phyloP scores from a whole-genome alignment of 352 stramenopile species.

The Globisporangium echinulatum region DNA sequence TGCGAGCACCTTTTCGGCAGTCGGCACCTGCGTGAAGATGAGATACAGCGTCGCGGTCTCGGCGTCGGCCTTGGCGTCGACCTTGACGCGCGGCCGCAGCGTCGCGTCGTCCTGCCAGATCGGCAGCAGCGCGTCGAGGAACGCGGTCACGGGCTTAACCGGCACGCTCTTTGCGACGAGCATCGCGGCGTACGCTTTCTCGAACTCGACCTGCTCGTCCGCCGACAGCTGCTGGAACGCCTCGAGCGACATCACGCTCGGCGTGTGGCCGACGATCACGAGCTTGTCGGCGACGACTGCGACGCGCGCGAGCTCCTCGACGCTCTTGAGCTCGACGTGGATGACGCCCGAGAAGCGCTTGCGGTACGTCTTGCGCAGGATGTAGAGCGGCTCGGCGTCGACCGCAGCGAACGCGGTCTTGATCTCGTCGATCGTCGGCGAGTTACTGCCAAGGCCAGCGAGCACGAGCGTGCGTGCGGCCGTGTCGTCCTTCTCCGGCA shows the following conservation, averaged over 20 bases:
- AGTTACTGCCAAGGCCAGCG: constrained; percentile 45
- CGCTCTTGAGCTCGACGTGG: constrained; percentile 69
- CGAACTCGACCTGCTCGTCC: constrained; percentile 77
- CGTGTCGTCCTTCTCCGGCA: constrained; percentile 59
- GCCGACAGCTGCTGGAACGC: constrained; percentile 57
- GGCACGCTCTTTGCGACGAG: constrained; percentile 80
- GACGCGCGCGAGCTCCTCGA: constrained; percentile 44
- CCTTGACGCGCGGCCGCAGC: constrained; percentile 66
- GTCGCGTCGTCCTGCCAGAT: constrained; percentile 65
- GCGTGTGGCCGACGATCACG: constrained; percentile 50
- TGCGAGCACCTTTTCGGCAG: constrained; percentile 59
- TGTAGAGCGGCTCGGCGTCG: constrained; percentile 59
- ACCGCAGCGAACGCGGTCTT: constrained; percentile 53
- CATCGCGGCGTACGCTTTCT: constrained; percentile 78
- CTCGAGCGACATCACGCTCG: constrained; percentile 40
- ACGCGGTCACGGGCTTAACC: constrained; percentile 57
- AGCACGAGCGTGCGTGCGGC: constrained; percentile 64
- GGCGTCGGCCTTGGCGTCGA: constrained; percentile 63
- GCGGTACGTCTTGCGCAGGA: constrained; percentile 63
- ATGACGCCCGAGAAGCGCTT: constrained; percentile 70
- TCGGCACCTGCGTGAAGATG: constrained; percentile 64
- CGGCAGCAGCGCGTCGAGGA: constrained; percentile 60
- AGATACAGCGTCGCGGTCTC: constrained; percentile 70
- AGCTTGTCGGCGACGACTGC: constrained; percentile 43
- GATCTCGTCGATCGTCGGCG: constrained; percentile 78